Conservation (phyloP, 2,329 filamentous ascomycete species). For the Pestalotiopsis sp. region DNA sequence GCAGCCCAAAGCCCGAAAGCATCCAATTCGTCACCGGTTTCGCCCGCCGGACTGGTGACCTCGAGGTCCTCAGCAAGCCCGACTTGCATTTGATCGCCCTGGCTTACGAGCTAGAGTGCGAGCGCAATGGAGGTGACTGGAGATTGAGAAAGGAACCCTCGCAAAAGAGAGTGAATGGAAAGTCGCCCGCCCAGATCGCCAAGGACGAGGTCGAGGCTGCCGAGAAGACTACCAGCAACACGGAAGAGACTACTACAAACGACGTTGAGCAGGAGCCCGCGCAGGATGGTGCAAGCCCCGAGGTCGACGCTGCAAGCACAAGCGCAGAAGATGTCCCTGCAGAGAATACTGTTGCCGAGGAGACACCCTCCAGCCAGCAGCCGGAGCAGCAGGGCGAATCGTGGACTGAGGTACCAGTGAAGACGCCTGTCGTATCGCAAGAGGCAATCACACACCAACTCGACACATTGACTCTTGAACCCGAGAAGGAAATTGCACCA, state of each 20-base stretch:
- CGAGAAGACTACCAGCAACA: background rate
- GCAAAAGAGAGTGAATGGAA: conserved; percentile 78
- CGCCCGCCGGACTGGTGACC: conserved; percentile 85
- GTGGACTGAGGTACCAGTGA: background rate
- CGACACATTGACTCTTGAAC: conserved; percentile 11
- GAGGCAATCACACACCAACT: conserved; percentile 16
- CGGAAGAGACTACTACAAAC: background rate
- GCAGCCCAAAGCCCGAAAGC: conserved; percentile 75
- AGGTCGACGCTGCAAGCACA: conserved; percentile 26
- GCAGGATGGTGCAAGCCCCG: conserved; percentile 36
- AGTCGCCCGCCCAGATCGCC: conserved; percentile 55
- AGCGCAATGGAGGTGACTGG: conserved; percentile 89
- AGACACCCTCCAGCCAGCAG: too few species aligned
- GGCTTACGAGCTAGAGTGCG: conserved; percentile 92
- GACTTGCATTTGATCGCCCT: conserved; percentile 90
- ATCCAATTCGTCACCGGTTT: conserved; percentile 82
- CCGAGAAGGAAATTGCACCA: conserved; percentile 23
- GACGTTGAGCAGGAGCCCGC: background rate
- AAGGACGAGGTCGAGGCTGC: conserved; percentile 31
- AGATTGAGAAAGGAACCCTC: conserved; percentile 77
- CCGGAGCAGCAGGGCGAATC: background rate
- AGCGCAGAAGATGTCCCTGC: background rate
- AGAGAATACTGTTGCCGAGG: background rate
- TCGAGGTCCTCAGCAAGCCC: conserved; percentile 82
- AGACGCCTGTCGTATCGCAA: background rate